These are phyloP conservation scores for Fusarium concolor DNA, from an alignment of 2,329 filamentous ascomycete genomes.

Conservation along the genomic window DNA sequence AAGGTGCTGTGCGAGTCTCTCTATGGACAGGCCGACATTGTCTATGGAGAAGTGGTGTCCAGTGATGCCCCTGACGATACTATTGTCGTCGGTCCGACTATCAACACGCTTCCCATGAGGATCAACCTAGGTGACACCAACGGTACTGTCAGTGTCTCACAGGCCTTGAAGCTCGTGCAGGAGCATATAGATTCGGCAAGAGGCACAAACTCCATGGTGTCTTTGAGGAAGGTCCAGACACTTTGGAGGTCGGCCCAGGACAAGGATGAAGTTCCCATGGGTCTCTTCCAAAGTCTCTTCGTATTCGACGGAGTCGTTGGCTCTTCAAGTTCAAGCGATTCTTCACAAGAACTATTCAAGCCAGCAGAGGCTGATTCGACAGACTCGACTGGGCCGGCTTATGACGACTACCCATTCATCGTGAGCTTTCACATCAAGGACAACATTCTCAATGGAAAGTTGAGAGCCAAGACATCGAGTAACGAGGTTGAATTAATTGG, in stretches of 20 bases:
- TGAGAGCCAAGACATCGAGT: conserved; percentile 3
- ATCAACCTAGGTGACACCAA: background rate
- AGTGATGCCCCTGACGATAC: background rate
- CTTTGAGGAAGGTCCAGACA: conserved; percentile 16
- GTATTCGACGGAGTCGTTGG: conserved; percentile 23
- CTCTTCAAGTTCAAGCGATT: background rate
- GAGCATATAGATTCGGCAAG: conserved; percentile 7
- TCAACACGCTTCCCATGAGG: conserved; percentile 23
- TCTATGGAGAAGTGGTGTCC: conserved; percentile 18
- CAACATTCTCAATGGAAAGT: background rate
- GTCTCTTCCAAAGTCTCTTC: conserved; percentile 26
- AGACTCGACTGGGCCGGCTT: background rate
- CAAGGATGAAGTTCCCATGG: background rate
- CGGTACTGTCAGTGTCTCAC: fast-evolving
- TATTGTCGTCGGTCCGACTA: conserved; percentile 2
- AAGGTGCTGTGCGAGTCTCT: conserved; percentile 17
- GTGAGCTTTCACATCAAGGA: conserved; percentile 26
- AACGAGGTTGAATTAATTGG: background rate
- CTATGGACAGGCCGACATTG: conserved; percentile 4
- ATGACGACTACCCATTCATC: conserved; percentile 28
- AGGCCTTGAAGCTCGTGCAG: background rate
- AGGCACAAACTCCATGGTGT: conserved; percentile 20
- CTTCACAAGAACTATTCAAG: background rate
- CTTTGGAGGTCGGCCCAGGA: conserved; percentile 2
- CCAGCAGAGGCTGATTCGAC: background rate